Conservation (phyloP, 108 stramenopile species). For the Asterionellopsis glacialis region DNA sequence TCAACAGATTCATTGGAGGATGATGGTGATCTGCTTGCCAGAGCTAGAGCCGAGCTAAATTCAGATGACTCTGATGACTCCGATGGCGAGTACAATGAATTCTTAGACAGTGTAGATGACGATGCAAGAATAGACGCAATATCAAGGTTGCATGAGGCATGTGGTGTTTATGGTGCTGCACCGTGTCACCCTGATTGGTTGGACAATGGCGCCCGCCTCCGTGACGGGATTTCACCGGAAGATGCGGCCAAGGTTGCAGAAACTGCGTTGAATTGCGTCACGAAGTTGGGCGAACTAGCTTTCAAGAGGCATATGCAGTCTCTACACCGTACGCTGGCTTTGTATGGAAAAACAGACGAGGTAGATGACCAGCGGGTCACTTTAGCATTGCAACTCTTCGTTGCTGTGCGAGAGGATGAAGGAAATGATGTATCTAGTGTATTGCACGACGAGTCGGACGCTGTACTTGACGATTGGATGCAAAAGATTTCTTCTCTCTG, state of each 20-base stretch:
- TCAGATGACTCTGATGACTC: slow-evolving; percentile 22
- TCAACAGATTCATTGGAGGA: slow-evolving; percentile 3
- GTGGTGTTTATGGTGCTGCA: slow-evolving; percentile 57
- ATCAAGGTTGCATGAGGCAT: slow-evolving; percentile 48
- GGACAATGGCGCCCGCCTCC: slow-evolving; percentile 48
- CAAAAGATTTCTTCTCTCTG: too few relatives aligned
- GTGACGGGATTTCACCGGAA: slow-evolving; percentile 24
- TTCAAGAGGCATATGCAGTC: slow-evolving; percentile 23
- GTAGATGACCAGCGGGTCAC: background rate
- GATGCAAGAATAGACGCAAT: slow-evolving; percentile 30
- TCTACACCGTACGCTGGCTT: background rate
- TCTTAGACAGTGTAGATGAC: slow-evolving; percentile 15
- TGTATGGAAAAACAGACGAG: background rate
- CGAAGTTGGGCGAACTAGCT: slow-evolving; percentile 32
- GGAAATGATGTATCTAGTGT: background rate
- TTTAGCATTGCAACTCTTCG: background rate
- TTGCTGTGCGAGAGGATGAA: background rate
- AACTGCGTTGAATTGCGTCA: slow-evolving; percentile 34
- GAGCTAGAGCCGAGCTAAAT: background rate
- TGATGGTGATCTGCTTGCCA: too few relatives aligned
- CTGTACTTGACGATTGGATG: background rate
- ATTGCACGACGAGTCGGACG: background rate
- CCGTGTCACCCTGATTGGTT: slow-evolving; percentile 82
- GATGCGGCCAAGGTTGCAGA: slow-evolving; percentile 46
- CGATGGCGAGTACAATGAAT: slow-evolving; percentile 31